Conservation (phyloP, 2,329 filamentous ascomycete species). For the Corniculantispora saksenae region DNA sequence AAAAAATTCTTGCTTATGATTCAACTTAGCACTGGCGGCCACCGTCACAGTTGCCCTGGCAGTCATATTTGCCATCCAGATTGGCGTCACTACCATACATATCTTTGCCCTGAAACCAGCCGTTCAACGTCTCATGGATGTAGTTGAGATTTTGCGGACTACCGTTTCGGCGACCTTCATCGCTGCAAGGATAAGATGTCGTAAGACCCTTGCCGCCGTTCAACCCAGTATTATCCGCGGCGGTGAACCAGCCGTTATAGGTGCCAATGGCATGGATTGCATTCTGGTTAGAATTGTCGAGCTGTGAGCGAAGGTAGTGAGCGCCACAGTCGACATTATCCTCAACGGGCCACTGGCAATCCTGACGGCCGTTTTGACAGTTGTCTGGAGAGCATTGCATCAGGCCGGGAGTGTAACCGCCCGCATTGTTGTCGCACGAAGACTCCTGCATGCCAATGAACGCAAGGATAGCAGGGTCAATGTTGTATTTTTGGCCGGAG, state of each 20-base stretch:
- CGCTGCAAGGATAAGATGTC: constrained; percentile 23
- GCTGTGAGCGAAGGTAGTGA: constrained; percentile 29
- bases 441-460: constrained; percentile 39
- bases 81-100: constrained; percentile 30
- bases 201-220: constrained; percentile 35
- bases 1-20: neutral
- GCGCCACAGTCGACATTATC: constrained; percentile 38
- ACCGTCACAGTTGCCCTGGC: constrained; percentile 18
- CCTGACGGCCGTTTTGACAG: constrained; percentile 32
- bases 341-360: constrained; percentile 33
- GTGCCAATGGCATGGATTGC: constrained; percentile 34
- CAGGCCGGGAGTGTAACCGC: constrained; percentile 35
- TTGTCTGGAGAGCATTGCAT: constrained; percentile 39
- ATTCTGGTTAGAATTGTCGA: constrained; percentile 31
- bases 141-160: constrained; percentile 38
- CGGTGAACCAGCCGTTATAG: constrained; percentile 41
- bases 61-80: constrained; percentile 24
- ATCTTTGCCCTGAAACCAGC: constrained; percentile 38
- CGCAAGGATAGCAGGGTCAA: constrained; percentile 36
- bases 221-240: constrained; percentile 21
- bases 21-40: neutral
- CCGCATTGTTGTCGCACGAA: constrained; percentile 34
- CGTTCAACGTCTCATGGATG: constrained; percentile 37
- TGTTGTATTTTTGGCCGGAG: constrained; percentile 31
- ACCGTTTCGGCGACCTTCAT: constrained; percentile 30